A percentile compares a stretch with the other conserved stretches of the same genome.
Evolutionary conservation across 2,329 filamentous ascomycete genomes (phyloP).

Genomic region (Zymoseptoria passerinii): DNA sequence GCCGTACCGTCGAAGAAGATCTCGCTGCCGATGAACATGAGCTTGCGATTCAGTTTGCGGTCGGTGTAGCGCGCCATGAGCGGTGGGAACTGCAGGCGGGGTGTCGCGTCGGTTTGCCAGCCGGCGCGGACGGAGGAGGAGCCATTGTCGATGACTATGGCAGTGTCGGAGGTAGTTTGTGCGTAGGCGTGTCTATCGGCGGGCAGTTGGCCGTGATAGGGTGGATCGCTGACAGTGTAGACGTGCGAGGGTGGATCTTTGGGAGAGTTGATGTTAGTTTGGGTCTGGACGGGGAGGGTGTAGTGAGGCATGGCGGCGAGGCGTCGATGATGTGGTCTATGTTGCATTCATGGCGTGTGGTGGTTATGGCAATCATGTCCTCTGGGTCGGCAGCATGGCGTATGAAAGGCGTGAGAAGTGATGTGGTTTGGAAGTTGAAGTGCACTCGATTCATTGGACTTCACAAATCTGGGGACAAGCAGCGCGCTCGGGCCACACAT

Average conservation of each 20-base stretch:
- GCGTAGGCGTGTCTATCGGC: constrained; percentile 61
- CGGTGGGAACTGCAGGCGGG: constrained; percentile 71
- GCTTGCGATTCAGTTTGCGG: constrained; percentile 83
- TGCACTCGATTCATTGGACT: not conserved
- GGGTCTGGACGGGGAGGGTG: constrained; percentile 23
- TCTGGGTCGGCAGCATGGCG: not conserved
- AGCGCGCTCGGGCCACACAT: not conserved
- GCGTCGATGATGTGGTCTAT: not conserved
- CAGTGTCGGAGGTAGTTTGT: constrained; percentile 53
- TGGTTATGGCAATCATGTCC: not conserved
- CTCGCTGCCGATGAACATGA: constrained; percentile 85
- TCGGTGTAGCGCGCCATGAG: constrained; percentile 94
- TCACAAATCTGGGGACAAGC: not conserved
- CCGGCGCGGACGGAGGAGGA: constrained; percentile 84
- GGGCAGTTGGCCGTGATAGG: constrained; percentile 52
- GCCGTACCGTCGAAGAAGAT: constrained; percentile 93
- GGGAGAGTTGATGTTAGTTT: constrained; percentile 34
- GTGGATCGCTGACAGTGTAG: constrained; percentile 49
- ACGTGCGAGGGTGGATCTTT: constrained; percentile 47
- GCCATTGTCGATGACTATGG: constrained; percentile 97
- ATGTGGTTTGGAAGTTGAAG: not conserved
- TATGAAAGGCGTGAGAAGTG: not conserved
- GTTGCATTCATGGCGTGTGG: not conserved
- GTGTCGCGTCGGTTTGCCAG: constrained; percentile 86
- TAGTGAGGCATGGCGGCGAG: constrained; percentile 29